Base-by-base conservation (phyloP, 345 rosid genomes). In the Reutealis trisperma region DNA sequence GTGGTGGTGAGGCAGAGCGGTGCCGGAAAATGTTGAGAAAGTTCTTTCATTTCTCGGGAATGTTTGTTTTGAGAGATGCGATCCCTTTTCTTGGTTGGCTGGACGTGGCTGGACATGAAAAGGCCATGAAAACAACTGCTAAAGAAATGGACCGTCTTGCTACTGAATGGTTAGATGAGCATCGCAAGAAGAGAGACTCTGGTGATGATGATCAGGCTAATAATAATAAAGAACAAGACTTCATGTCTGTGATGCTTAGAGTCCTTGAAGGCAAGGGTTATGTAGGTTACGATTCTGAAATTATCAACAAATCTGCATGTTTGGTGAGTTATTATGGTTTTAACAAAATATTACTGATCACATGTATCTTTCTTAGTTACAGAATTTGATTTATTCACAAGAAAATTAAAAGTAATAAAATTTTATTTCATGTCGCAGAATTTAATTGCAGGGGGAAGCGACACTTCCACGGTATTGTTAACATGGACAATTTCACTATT, bases 21-120 rank as follows among this genome's bases (percentile, higher is more conserved):
- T 71, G 68, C 69, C 65, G 45, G 54, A 72, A 63, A 69, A 79
- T 51, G 32, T 11, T 84, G 32, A 67, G 73, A 30, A 77, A 62
- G 21, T 18, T 80, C 16, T 67, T 74, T 14, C 60, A 22, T 12
- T 51, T 49, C 2, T 2, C 27, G 1, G 82, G 84, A 54, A 2
- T 60, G 54, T 77, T 80, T 55, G 63, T 80, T 47, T 42, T 58
- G 24, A 55, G 82, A 37, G 86, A 84, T 69, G 77, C 75, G 6
- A 11, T 80, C 41, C 86, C 82, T 9, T 70, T 67, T 74, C 67
- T 83, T 44, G 77, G 77, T 59, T 84, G 81, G 77, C 58, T 84
- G 10, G 84, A 84, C 65, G 13, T 78, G 12, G 82, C 82, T 19
- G 84, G 84, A 8, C 63, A 80, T 67, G 77, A 77, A 79, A 80